Evolutionary conservation across 2,329 filamentous ascomycete genomes (phyloP), one percentile per base, ranked within the genome.

Genomic region (Penicillium sp.): DNA sequence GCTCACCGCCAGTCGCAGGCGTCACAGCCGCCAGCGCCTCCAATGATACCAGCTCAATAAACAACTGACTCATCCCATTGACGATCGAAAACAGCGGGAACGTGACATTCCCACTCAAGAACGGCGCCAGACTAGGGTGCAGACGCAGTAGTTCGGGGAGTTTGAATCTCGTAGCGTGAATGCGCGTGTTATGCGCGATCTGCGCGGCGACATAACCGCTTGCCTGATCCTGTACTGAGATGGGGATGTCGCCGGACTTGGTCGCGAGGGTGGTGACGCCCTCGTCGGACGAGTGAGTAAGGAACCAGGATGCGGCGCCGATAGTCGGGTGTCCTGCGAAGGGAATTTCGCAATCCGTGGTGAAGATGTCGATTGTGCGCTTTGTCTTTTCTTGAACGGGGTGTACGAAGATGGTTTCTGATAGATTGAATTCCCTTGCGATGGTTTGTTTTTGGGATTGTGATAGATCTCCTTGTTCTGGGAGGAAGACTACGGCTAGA

Each of bases 241-340:
- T 77, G 11, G 75, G 65, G 58, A 87, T 84, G 14, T 79, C 77
- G 4, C 85, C 85, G 13, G 84, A 82, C 58, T 83, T 85, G 27
- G 82, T 84, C 40, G 79, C 61, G 22, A 87, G 71, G 7, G 74
- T 76, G 2, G 56, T 59, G 6, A 62, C 62, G 5, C 36, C 49
- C 29, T 44, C 18, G 18, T 61, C 56, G 31, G 55, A 34, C 75
- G 57, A 55, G 5, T 63, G 63, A 22, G 48, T 57, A 1, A 72
- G 68, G 24, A 79, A 73, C 68, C 81, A 79, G 40, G 76, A 79
- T 3, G 80, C 80, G 11, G 81, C 79, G 34, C 83, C 83, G 56
- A 85, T 82, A 31, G 80, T 83, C 0, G 82, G 83, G 63, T 85
- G 83, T 3, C 83, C 80, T 1, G 83, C 83, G 59, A 85, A 85